A percentile compares a stretch with the other conserved stretches of the same genome.
These are phyloP conservation scores for Elaeis guineensis DNA, from an alignment of 176 grass and related monocot genomes.

Conservation along the genomic window DNA sequence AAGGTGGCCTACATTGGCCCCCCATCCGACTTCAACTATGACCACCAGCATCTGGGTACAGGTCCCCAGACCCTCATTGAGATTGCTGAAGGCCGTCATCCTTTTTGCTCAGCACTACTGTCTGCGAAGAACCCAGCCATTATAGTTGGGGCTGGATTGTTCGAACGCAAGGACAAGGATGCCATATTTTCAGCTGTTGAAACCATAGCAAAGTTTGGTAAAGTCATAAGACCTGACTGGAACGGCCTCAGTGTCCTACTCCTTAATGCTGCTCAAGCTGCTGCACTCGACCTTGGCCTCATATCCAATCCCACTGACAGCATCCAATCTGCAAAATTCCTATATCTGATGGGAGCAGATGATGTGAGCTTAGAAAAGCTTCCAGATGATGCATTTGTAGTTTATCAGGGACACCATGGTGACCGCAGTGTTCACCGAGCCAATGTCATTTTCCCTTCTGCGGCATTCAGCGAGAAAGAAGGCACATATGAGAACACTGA, in stretches of 20 bases:
- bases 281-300: conserved; percentile 87
- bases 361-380: conserved; percentile 74
- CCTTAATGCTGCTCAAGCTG: conserved; percentile 89
- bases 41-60: conserved; percentile 77
- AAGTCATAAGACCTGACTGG: conserved; percentile 75
- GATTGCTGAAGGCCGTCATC: conserved; percentile 63
- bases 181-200: conserved; percentile 60
- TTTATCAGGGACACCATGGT: conserved; percentile 98
- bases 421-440: conserved; percentile 82
- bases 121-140: conserved; percentile 90
- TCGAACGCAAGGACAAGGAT: conserved; percentile 71
- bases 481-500: conserved; percentile 96
- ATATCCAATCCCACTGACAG: conserved; percentile 53
- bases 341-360: conserved; percentile 97
- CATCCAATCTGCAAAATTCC: conserved; percentile 70
- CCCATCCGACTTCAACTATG: conserved; percentile 86
- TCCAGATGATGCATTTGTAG: conserved; percentile 85
- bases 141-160: conserved; percentile 75
- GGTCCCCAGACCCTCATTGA: conserved; percentile 75
- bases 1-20: conserved; percentile 94
- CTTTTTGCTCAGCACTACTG: conserved; percentile 64
- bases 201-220: conserved; percentile 58
- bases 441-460: conserved; percentile 76
- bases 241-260: conserved; percentile 82
- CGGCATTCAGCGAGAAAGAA: conserved; percentile 98